Conservation (phyloP, 2,329 filamentous ascomycete species). For the Exutisphaerella laricina region DNA sequence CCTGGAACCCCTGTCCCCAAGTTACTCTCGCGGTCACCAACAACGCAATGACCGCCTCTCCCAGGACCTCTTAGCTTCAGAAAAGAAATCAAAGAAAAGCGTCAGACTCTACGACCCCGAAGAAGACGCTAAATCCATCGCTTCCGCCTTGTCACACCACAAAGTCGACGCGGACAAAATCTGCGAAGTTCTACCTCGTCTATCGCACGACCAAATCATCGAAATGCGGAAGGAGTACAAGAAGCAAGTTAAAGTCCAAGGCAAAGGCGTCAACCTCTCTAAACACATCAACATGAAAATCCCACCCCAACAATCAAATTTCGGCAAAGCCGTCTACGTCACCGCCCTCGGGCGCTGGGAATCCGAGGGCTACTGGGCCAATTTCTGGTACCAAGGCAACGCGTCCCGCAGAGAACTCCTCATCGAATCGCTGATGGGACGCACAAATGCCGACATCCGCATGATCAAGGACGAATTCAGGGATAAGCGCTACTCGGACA, state of each 20-base stretch:
- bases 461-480: conserved; percentile 82
- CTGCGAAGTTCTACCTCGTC: conserved; percentile 74
- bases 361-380: conserved; percentile 94
- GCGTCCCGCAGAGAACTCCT: conserved; percentile 79
- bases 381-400: conserved; percentile 93
- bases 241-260: conserved; percentile 74
- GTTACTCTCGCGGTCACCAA: conserved; percentile 9
- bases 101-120: conserved; percentile 78
- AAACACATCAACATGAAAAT: conserved; percentile 83
- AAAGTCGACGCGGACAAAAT: conserved; percentile 64
- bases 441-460: conserved; percentile 78
- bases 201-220: conserved; percentile 83
- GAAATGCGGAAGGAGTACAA: conserved; percentile 88
- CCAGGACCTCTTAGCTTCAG: conserved; percentile 11
- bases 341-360: conserved; percentile 88
- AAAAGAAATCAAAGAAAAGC: conserved; percentile 49
- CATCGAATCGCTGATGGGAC: conserved; percentile 88
- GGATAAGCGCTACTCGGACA: conserved; percentile 86
- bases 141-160: conserved; percentile 63
- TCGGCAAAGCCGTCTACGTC: conserved; percentile 88
- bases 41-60: conserved; percentile 12
- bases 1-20: conserved; percentile 35
- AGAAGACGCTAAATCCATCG: conserved; percentile 70
- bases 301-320: conserved; percentile 60
- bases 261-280: conserved; percentile 75